Percentiles rank a stretch among this genome's conserved stretches.
phyloP scores from a whole-genome alignment of 2,329 filamentous ascomycete species.

The Tolypocladium pustulatum region DNA sequence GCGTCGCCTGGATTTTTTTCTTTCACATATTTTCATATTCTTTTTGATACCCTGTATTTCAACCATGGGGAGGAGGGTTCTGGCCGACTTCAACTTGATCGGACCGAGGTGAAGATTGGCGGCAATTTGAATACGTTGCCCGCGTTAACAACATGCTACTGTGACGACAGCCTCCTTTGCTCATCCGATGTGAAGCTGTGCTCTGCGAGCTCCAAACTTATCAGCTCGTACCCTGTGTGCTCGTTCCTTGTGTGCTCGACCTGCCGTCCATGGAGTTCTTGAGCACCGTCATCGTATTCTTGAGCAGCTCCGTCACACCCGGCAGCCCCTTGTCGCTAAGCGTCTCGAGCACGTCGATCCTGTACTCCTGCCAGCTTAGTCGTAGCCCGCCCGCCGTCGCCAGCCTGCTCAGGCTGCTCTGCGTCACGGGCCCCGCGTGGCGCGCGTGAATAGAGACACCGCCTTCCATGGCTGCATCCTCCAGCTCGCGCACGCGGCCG shows the following conservation, averaged over 20 bases:
- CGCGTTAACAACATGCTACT: neutral
- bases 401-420: constrained; percentile 52
- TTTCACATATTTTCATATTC: no score
- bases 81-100: constrained; percentile 2
- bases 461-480: constrained; percentile 40
- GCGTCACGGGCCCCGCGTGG: constrained; percentile 61
- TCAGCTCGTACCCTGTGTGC: neutral
- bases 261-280: constrained; percentile 35
- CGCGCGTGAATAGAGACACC: constrained; percentile 31
- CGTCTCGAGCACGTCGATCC: constrained; percentile 59
- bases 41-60: constrained; percentile 24
- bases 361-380: constrained; percentile 64
- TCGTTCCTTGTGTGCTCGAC: constrained; percentile 9
- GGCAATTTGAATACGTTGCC: neutral
- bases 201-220: no score
- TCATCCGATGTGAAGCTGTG: neutral
- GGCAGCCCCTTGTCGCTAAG: constrained; percentile 52
- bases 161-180: constrained; percentile 1
- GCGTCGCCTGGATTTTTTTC: constrained; percentile 3
- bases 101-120: neutral
- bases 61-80: constrained; percentile 13
- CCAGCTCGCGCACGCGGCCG: constrained; percentile 41
- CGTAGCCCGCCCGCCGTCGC: constrained; percentile 54
- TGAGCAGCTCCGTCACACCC: constrained; percentile 63
- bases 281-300: constrained; percentile 70